phyloP scores from a whole-genome alignment of 169 alveolate species.

The Ichthyophthirius multifiliis region DNA sequence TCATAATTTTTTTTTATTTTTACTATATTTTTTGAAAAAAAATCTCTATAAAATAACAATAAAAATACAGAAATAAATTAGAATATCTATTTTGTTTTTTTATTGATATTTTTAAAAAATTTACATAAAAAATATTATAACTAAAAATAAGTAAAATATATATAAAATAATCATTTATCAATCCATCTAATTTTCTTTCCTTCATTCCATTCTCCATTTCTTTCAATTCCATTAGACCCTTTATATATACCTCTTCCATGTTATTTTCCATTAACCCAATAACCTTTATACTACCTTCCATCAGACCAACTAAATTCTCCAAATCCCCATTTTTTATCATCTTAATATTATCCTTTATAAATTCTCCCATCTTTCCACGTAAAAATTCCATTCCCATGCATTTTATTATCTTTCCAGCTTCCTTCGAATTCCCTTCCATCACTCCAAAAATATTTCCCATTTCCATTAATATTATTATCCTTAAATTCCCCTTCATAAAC shows the following conservation, averaged over 20 bases:
- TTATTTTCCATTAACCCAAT: constrained; percentile 27
- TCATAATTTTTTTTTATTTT: no score
- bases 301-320: constrained; percentile 46
- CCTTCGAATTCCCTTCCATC: constrained; percentile 58
- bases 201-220: constrained; percentile 31
- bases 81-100: no score
- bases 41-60: no score
- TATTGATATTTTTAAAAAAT: no score
- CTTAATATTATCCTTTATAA: constrained; percentile 47
- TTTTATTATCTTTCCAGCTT: constrained; percentile 56
- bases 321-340: constrained; percentile 47
- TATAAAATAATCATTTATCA: constrained; percentile 29
- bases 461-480: constrained; percentile 49
- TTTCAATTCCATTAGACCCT: constrained; percentile 4
- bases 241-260: constrained; percentile 34
- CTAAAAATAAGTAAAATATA: no score
- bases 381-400: constrained; percentile 49
- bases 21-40: no score
- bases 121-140: no score
- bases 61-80: no score
- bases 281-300: constrained; percentile 30
- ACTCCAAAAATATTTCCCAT: constrained; percentile 37
- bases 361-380: constrained; percentile 56
- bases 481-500: constrained; percentile 58
- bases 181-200: constrained; percentile 41